Evolutionary conservation across 75 land plant genomes (phyloP).

Genomic region (Cunninghamia lanceolata): DNA sequence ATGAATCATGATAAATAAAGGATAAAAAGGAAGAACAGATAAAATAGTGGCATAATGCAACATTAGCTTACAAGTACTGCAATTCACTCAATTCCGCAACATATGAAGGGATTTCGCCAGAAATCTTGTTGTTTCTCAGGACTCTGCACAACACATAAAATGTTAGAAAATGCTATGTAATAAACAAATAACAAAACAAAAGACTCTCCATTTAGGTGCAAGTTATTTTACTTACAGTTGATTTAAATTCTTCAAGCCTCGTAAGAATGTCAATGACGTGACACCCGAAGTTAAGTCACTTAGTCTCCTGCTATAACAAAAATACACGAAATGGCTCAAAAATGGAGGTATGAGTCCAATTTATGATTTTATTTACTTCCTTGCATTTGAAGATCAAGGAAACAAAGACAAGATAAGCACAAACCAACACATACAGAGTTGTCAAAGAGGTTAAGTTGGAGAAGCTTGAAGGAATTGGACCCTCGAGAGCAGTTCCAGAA

Average conservation of each 20-base stretch:
- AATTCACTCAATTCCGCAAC: conserved; percentile 15
- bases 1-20: not conserved
- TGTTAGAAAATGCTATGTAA: not conserved
- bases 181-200: not conserved
- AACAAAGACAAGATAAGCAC: not conserved
- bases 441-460: conserved; percentile 23
- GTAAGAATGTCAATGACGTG: conserved; percentile 26
- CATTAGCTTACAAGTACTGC: conserved; percentile 33
- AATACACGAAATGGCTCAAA: not conserved
- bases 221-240: conserved; percentile 19
- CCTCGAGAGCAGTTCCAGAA: conserved; percentile 28
- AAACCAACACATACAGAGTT: conserved; percentile 17
- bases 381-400: not conserved
- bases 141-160: conserved; percentile 11
- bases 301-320: conserved; percentile 18
- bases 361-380: not conserved
- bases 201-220: not conserved
- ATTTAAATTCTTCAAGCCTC: conserved; percentile 12
- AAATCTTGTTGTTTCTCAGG: conserved; percentile 26
- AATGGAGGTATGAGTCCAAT: not conserved
- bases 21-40: not conserved
- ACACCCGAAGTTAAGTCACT: conserved; percentile 17
- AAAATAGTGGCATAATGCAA: not conserved
- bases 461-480: conserved; percentile 39
- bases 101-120: conserved; percentile 25